Evolutionary conservation across 768 basidiomycete species (phyloP), one percentile per base, ranked within the genome.

Genomic region (Rhodocollybia butyracea): DNA sequence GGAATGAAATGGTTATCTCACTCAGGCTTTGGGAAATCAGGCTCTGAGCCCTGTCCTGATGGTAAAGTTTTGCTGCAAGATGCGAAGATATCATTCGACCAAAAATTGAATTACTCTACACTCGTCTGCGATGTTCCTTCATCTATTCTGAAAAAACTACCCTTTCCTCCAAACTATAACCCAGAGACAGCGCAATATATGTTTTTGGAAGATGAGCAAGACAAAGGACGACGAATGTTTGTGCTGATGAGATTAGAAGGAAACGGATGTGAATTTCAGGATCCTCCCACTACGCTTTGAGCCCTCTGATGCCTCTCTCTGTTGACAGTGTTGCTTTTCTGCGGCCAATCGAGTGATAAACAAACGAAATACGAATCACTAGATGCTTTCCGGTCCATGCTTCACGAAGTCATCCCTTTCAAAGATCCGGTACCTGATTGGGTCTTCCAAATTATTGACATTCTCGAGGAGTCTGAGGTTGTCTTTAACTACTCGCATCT

Each of bases 31-130:
- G 55, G 54, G 11, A 32, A 19, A 2, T n/a, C n/a, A n/a, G n/a
- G n/a, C n/a, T 21, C 26, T 39, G 22, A n/a, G 34, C 26, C 38
- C n/a, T 17, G 43, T 43, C 17, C 17, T 13, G n/a, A 36, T 7
- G 41, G 42, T 8, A 34, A 42, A 40, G 40, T 31, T 30, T 29
- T 53, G 4, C 31, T 61, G 15, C 13, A 56, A 2, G 41, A 43
- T 4, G 27, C 58, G 5, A 62, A 55, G 43, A 32, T 57, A 19
- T 21, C 56, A 11, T 62, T 62, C 34, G 56, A 63, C 27, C 56
- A 61, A 15, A 61, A 64, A 24, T 56, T 65, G 56, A 52, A 46
- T 12, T 66, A 65, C 30, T 45, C 55, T 3, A 59, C 56, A 19
- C 51, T 40, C 24, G 31, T 51, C 17, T 64, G 59, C 47, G 41